Base-by-base conservation (phyloP, 2,329 filamentous ascomycete species). In the Lachnellula hyalina region DNA sequence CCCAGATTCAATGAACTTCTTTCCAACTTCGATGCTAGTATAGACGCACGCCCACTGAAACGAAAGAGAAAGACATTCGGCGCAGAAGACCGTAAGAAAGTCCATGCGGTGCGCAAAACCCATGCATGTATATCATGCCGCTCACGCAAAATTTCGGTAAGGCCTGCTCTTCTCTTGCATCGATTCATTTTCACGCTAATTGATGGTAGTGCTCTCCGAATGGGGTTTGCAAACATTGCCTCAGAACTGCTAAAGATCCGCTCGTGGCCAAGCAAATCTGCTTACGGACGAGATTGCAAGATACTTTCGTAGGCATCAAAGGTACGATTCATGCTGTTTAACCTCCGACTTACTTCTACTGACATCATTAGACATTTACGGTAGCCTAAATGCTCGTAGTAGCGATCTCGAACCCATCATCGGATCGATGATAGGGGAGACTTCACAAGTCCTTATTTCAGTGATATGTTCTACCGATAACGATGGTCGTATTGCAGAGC, bases 241-340 rank as follows among this genome's bases (percentile, higher is more conserved):
- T 57, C 8, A 56, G 54, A 15, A 19, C 48, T 15, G 58, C 51
- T 11, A 49, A 52, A 5, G 42, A 59, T 38, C 35, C 46, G 21
- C 6, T 46, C 4, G 32, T 62, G 40, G 56, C 56, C 7, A 21
- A 35, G 34, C 49, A 55, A 15, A 62, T 62, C 6, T 62, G 58
- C 35, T 34, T 62, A 4, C 54, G 60, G 8, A 53, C 49, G 9
- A 62, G 50, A 32, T 47, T 62, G 23, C 51, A 57, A 46, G 59
- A 61, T 19, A 50, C 52, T 14, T 61, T 55, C 21, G 38, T 59
- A 21, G 57, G 59, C 6, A 57, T 61, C 3, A 57, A 53, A 57
- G 51, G 59, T 61, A 54, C 8, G 3, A 21, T 14, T 14, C 17
- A 19, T 11, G 11, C 9, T 12, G 12, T 25, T 6, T 6, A 41